Conservation (phyloP, 768 basidiomycete genomes). For the Pisolithus sp. region DNA sequence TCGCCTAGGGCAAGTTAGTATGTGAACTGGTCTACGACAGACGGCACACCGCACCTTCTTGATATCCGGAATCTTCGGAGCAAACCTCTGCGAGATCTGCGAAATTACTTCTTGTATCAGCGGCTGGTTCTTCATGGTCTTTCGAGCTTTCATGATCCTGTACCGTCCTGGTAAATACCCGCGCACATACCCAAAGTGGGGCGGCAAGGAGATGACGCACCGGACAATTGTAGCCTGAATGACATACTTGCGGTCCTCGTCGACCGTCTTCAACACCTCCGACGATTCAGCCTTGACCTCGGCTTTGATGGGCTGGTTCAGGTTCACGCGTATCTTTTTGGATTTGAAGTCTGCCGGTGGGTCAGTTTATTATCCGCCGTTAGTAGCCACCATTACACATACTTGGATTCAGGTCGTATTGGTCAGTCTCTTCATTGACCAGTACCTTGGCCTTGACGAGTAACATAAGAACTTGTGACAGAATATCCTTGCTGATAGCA, state of each 20-base stretch:
- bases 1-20: constrained; percentile 48
- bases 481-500: constrained; percentile 69
- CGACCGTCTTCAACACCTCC: constrained; percentile 90
- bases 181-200: background rate
- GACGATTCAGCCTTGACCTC: constrained; percentile 88
- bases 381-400: constrained; percentile 8
- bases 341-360: constrained; percentile 70
- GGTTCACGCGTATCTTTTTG: constrained; percentile 88
- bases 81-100: constrained; percentile 81
- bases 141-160: constrained; percentile 93
- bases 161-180: background rate
- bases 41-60: constrained; percentile 62
- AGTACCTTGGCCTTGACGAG: constrained; percentile 86
- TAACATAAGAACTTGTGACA: constrained; percentile 57
- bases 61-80: constrained; percentile 92
- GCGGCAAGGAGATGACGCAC: constrained; percentile 15
- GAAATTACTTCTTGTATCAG: constrained; percentile 87
- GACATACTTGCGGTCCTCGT: constrained; percentile 94
- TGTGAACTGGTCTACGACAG: background rate
- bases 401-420: constrained; percentile 89
- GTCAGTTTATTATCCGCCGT: background rate
- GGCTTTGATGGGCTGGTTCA: constrained; percentile 89
- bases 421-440: constrained; percentile 80
- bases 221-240: constrained; percentile 94
- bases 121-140: constrained; percentile 91